phyloP scores from a whole-genome alignment of 805 yeast genomes.

The Kluyveromyces lactis region DNA sequence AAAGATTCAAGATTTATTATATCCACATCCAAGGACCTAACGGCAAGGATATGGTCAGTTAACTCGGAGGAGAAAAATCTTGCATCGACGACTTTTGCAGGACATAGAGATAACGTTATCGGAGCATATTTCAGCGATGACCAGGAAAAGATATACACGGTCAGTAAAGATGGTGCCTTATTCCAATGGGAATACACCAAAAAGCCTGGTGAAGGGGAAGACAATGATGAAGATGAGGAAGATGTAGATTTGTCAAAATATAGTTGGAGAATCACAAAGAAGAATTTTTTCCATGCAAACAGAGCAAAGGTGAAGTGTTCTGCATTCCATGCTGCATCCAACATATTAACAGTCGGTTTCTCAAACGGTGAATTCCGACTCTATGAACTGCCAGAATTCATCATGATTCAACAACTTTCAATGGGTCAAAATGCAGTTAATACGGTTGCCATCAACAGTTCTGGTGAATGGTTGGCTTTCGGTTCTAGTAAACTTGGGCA shows the following conservation, averaged over 20 bases:
- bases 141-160: conserved; percentile 85
- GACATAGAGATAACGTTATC: conserved; percentile 84
- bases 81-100: conserved; percentile 81
- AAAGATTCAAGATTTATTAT: conserved; percentile 81
- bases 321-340: conserved; percentile 67
- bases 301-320: conserved; percentile 65
- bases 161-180: conserved; percentile 91
- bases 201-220: conserved; percentile 40
- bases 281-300: conserved; percentile 63
- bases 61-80: conserved; percentile 52
- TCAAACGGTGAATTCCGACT: conserved; percentile 83
- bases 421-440: conserved; percentile 90
- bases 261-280: conserved; percentile 78
- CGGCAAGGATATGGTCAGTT: conserved; percentile 77
- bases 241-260: conserved; percentile 33
- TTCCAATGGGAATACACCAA: conserved; percentile 84
- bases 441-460: conserved; percentile 64
- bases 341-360: conserved; percentile 81
- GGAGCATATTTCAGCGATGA: conserved; percentile 80
- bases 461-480: conserved; percentile 97
- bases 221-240: conserved; percentile 35
- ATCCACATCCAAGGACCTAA: conserved; percentile 82
- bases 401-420: conserved; percentile 72
- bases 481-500: conserved; percentile 92
- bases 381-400: conserved; percentile 78